Evolutionary conservation across 2,329 filamentous ascomycete species (phyloP).

Genomic region (Talaromyces islandicus): DNA sequence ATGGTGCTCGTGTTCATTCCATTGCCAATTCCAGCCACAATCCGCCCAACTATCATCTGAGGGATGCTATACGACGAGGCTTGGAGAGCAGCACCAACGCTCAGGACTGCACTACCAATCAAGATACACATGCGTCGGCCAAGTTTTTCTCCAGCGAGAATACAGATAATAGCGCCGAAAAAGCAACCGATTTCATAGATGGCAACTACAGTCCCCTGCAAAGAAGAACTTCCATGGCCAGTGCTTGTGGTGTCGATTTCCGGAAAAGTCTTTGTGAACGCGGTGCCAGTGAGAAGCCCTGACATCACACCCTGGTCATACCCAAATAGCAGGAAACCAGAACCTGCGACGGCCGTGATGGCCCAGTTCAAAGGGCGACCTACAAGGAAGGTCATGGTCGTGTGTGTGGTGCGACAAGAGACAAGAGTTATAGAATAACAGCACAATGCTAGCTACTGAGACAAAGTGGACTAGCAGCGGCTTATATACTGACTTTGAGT

Average conservation of each 20-base stretch:
- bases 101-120: neutral
- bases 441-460: neutral
- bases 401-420: neutral
- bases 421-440: neutral
- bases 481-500: neutral
- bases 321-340: neutral
- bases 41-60: constrained; percentile 3
- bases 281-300: neutral
- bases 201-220: neutral
- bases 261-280: neutral
- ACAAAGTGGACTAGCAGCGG: neutral
- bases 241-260: neutral
- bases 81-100: neutral
- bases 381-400: neutral
- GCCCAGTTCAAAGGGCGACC: constrained; percentile 4
- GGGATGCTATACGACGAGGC: neutral
- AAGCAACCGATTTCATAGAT: constrained; percentile 3
- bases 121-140: neutral
- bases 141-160: neutral
- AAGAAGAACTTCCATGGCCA: neutral
- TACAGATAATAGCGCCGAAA: neutral
- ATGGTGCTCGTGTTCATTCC: constrained; percentile 15
- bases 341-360: neutral
- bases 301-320: constrained; percentile 1
- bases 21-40: constrained; percentile 2